Conservation (phyloP, 306 rosid species). For the Castanospermum australe region DNA sequence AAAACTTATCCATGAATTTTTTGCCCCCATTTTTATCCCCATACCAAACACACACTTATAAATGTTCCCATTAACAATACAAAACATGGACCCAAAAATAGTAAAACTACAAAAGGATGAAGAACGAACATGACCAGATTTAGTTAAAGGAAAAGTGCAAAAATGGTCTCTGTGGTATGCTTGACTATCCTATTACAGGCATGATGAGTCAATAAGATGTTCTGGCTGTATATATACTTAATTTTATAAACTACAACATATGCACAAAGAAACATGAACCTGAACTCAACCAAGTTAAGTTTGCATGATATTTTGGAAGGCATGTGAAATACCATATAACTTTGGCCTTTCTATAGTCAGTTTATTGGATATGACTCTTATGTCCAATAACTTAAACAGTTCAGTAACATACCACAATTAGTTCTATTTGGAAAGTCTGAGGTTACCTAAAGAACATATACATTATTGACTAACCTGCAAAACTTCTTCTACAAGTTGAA, state of each 20-base stretch:
- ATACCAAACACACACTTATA: too few relatives aligned
- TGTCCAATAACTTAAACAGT: conserved; percentile 18
- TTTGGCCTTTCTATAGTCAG: conserved; percentile 13
- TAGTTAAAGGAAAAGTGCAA: neutral
- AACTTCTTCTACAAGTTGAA: conserved; percentile 33
- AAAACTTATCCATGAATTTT: too few relatives aligned
- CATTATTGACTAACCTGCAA: conserved; percentile 30
- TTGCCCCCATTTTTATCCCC: too few relatives aligned
- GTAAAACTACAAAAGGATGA: neutral
- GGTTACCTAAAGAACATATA: conserved; percentile 18
- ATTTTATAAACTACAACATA: neutral
- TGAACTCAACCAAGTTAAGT: neutral
- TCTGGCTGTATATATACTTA: neutral
- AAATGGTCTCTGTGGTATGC: neutral
- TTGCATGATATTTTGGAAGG: conserved; percentile 17
- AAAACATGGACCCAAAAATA: neutral
- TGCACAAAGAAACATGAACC: neutral
- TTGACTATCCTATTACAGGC: neutral
- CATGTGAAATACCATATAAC: neutral
- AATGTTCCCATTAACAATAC: neutral
- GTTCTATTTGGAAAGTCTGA: conserved; percentile 1
- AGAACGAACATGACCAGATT: neutral
- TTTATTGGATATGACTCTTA: neutral
- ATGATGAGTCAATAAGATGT: conserved; percentile 8
- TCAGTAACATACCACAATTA: conserved; percentile 19